Base-by-base conservation (phyloP, 768 basidiomycete species). In the Agrocybe praecox region DNA sequence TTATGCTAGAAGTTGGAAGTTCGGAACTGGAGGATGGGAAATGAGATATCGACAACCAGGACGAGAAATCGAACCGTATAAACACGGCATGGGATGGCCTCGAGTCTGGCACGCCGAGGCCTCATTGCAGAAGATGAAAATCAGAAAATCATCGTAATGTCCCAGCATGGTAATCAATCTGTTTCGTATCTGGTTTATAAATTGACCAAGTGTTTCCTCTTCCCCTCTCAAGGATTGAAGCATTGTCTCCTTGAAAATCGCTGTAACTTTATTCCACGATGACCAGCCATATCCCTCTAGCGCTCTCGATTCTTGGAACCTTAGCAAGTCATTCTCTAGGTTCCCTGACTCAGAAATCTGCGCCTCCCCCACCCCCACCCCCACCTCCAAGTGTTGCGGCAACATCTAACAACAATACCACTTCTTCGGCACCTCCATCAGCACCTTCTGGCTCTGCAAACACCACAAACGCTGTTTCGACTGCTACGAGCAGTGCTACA, bases 241-340 rank as follows among this genome's bases (percentile, higher is more conserved):
- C 53, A 43, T 56, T 58, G 49, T 21, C 34, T 50, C 58, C 40
- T 40, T 49, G 52, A 44, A 22, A 24, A 49, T 33, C 29, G 46
- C 52, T 23, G 24, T 40, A 12, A 40, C 36, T 40, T 6, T n/a
- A 43, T 43, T 26, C 50, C 57, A 53, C 49, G 34, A 79, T 81
- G 77, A 67, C 79, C 36, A 74, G 76, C 44, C 70, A 74, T 63
- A 74, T 81, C 58, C 77, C 79, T 18, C 65, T 78, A 49, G 78
- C 80, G 19, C 64, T 82, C 42, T 79, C 80, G 26, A 66, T 81
- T 44, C 69, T 82, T 43, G 67, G 66, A 36, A 63, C 65, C 8
- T 46, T 79, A 51, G 76, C 76, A 19, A 66, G 69, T 44, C 71
- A 71, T 43, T 76, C 61, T 44, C 71, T 65, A 66, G 65, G 43